phyloP scores from a whole-genome alignment of 768 basidiomycete genomes.

The Termitomyces sp. region DNA sequence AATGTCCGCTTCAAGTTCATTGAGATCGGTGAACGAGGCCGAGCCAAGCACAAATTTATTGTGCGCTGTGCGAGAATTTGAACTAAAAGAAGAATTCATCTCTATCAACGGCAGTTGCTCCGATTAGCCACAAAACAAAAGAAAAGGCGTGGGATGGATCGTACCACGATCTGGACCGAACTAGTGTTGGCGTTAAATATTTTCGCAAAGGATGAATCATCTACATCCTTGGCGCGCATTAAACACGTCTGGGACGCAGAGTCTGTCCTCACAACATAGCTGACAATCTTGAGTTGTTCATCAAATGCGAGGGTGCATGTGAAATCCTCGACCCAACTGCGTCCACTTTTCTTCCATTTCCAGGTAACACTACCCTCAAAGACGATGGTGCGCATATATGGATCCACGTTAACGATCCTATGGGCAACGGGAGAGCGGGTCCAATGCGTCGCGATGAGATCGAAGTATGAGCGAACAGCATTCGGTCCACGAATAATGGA shows the following conservation, averaged over 20 bases:
- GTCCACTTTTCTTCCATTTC: constrained; percentile 40
- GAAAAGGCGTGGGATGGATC: not conserved
- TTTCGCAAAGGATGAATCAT: constrained; percentile 20
- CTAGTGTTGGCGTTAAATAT: not conserved
- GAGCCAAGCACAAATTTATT: constrained; percentile 5
- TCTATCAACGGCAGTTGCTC: not conserved
- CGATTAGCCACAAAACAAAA: not conserved
- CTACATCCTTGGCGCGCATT: constrained; percentile 36
- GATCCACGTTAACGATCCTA: constrained; percentile 20
- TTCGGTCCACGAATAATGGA: constrained; percentile 35
- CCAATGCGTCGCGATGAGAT: constrained; percentile 42
- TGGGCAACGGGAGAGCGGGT: constrained; percentile 25
- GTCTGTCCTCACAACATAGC: constrained; percentile 34
- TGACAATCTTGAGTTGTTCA: constrained; percentile 34
- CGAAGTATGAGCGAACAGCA: constrained; percentile 45
- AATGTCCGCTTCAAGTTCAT: not conserved
- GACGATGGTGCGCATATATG: constrained; percentile 21
- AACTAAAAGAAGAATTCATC: not conserved
- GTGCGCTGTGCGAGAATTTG: not conserved
- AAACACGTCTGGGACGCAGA: constrained; percentile 37
- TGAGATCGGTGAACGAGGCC: constrained; percentile 8
- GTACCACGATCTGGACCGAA: constrained; percentile 1
- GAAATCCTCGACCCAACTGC: constrained; percentile 41
- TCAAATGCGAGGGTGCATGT: constrained; percentile 40
- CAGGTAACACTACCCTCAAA: constrained; percentile 35